Base-by-base conservation (phyloP, 1,284 basidiomycete species). In the Butyriboletus regius region DNA sequence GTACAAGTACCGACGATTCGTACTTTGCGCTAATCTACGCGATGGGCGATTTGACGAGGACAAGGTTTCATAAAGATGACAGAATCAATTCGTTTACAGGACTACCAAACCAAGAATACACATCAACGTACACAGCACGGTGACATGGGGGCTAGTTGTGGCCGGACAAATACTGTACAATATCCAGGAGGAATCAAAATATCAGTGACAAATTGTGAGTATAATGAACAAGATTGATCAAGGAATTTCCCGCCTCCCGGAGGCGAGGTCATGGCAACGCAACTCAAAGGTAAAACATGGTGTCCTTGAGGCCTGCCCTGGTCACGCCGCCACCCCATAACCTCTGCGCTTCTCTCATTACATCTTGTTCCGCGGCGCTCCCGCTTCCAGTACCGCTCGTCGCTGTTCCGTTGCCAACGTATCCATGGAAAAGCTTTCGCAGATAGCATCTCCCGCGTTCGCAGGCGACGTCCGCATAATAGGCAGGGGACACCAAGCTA, bases 361-460 rank as follows among this genome's bases (percentile, higher is more conserved):
- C 73, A 26, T 72, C 69, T 26, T 80, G 74, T n/a, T 80, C 77
- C 4, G 64, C 17, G 3, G 59, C 34, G 9, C 57, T 60, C 7
- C 50, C 62, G 20, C 64, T 61, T 8, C 53, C 62, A 28, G 53
- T 49, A 17, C 57, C 62, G 4, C 67, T 67, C 18, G 65, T 68
- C 9, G 61, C 56, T 2, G 64, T 63, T 7, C 68, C 72, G 8
- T 51, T 38, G 10, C 54, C 53, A 7, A 49, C 33, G 17, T 37
- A 33, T n/a, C 85, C 85, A 42, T 78, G 75, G 43, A 90, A 69
- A 15, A 88, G 72, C 54, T 79, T 77, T 63, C 85, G 79, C 32
- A 90, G 61, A 61, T 88, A 90, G 62, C 84, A 87, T 29, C 86
- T 70, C 1, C 87, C 86, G 12, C 87, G 76, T 65, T 89, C 85